Evolutionary conservation across 2,329 filamentous ascomycete species (phyloP), one percentile per base, ranked within the genome.

Genomic region (Neobulgaria alba): DNA sequence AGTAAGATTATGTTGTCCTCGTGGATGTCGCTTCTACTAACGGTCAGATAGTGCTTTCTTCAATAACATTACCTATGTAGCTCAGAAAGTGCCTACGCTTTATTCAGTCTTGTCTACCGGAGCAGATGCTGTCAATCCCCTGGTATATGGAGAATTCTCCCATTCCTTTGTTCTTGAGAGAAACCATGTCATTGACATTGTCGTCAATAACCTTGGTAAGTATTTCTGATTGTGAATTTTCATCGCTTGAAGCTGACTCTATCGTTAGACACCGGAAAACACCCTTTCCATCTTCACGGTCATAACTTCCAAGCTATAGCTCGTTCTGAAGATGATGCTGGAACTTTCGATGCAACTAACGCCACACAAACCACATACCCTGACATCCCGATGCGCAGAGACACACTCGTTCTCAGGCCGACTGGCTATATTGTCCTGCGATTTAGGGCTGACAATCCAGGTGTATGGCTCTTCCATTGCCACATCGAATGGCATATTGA

Each of bases 401-500:
- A 90, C 47, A 85, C 80, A 0, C 61, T 83, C 0, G 72, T 82
- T 1, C 61, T 87, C 10, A 30, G 70, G 15, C 79, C 80, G 0
- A 68, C 75, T 21, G 82, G 84, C 0, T 77, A 83, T 58, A 71
- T 82, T 17, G 75, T 87, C 9, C 56, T 90, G 16, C 68, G 78
- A n/a, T 82, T 82, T 63, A 65, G 66, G 42, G 76, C 79, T 1
- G 70, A 84, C 54, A 85, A 85, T 50, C 77, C 81, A 9, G 79
- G 79, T 53, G 66, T 83, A 16, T 84, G 79, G 79, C 60, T 83
- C 3, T 84, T 88, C 64, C 84, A 88, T 62, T 89, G 84, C 61
- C 85, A 90, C 58, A 81, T 89, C 39, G 82, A 85, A 56, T 90
- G 82, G 82, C 82, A 87, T 57, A 67, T 85, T 42, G 64, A 71